Percentiles rank a stretch among this genome's conserved stretches.
These are phyloP conservation scores for Cercospora zeina DNA, from an alignment of 2,329 filamentous ascomycete genomes.

Conservation along the genomic window DNA sequence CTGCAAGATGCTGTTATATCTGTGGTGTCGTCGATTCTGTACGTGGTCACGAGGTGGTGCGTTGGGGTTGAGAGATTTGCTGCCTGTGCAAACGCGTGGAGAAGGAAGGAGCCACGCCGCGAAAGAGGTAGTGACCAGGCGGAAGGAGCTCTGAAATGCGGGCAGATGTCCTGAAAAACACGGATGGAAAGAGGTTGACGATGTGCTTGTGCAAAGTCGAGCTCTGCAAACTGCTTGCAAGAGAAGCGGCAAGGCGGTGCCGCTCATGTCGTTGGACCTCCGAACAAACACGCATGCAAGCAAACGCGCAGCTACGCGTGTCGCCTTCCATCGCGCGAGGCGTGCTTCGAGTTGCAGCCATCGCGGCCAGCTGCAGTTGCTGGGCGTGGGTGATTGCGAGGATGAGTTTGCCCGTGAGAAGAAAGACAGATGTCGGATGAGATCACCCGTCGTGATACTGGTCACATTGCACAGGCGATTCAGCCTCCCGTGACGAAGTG, in stretches of 20 bases:
- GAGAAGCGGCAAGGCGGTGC: neutral
- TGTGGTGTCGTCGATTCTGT: neutral
- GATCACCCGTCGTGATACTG: neutral
- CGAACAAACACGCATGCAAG: neutral
- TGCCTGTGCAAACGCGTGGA: neutral
- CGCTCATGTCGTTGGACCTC: neutral
- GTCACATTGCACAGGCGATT: neutral
- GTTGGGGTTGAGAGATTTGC: neutral
- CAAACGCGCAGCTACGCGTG: neutral
- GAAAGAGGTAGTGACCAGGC: neutral
- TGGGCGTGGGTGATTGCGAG: neutral
- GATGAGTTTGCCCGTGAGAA: neutral
- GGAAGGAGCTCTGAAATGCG: neutral
- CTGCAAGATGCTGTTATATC: neutral
- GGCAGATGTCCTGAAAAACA: too few relatives aligned
- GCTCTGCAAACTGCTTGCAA: neutral
- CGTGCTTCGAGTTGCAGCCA: neutral
- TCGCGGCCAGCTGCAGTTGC: neutral
- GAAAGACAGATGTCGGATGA: neutral
- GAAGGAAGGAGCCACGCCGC: slow-evolving; percentile 4
- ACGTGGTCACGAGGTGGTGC: neutral
- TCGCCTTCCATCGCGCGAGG: neutral
- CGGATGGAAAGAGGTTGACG: neutral
- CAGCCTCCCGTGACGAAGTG: neutral
- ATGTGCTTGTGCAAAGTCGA: neutral